Base-by-base conservation (phyloP, 2,329 filamentous ascomycete species). In the Drechslerella coelobrocha region DNA sequence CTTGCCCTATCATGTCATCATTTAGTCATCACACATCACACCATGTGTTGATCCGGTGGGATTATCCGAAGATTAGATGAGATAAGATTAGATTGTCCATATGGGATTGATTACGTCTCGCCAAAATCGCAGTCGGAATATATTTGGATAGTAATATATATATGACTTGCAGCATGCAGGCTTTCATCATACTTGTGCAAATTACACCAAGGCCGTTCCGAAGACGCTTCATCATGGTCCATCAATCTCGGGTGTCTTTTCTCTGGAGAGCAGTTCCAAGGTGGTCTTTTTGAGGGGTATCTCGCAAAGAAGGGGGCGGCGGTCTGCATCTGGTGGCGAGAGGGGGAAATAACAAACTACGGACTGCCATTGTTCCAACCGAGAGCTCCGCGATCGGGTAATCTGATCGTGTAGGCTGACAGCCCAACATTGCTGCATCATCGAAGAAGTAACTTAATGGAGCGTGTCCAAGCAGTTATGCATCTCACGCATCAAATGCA, bases 351-450 rank as follows among this genome's bases (percentile, higher is more conserved):
- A 45, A 45, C 19, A 45, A 45, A n/a, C n/a, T 19, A 45, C 19
- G 41, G 52, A 39, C 47, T 53, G 47, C 34, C 57, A 50, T 19
- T 48, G 47, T 50, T 54, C 39, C 48, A 61, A 69, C 51, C 57
- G 65, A 62, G 65, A 69, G 65, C 65, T 69, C 65, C 57, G 57
- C 47, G 65, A 59, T 59, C 56, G 56, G 63, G 62, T 68, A 60
- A 24, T 45, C 41, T 45, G 41, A 45, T 45, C 41, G 41, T 19
- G 41, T 45, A 45, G 41, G 41, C 41, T 45, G 41, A 45, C 41
- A 45, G 41, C 41, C 41, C 41, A 45, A 45, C 41, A 45, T 45
- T 19, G n/a, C n/a, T n/a, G n/a, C n/a, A 45, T 8, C 14, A 45
- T 45, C 41, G 41, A 21, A 45, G 14, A 23, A 17, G 37, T 8